Percentiles rank a stretch among this genome's conserved stretches.
Evolutionary conservation across 371 early-diverging fungal species (phyloP).

Genomic region (Batkoa obscura): DNA sequence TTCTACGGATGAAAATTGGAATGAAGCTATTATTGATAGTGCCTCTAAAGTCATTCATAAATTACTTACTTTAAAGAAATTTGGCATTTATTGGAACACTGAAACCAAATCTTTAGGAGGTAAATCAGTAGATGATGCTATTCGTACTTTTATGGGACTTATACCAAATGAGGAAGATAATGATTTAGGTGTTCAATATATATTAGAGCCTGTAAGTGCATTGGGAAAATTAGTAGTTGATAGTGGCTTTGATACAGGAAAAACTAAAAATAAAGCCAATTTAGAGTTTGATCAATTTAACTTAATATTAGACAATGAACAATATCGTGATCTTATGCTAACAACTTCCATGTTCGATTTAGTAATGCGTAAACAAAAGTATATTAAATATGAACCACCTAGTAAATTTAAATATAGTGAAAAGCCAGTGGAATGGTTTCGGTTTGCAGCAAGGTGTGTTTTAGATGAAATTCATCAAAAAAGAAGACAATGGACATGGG

Average conservation of each 20-base stretch:
- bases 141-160: conserved; percentile 20
- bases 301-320: conserved; percentile 74
- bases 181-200: conserved; percentile 43
- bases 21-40: conserved; percentile 54
- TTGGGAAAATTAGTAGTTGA: conserved; percentile 50
- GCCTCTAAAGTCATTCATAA: conserved; percentile 67
- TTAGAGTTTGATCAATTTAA: conserved; percentile 81
- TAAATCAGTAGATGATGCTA: conserved; percentile 21
- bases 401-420: conserved; percentile 46
- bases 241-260: conserved; percentile 37
- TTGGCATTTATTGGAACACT: conserved; percentile 86
- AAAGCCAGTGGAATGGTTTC: conserved; percentile 67
- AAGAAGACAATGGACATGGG: conserved; percentile 73
- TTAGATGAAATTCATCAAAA: conserved; percentile 73
- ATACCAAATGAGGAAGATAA: conserved; percentile 21
- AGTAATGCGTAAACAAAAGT: conserved; percentile 51
- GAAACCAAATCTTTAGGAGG: conserved; percentile 40
- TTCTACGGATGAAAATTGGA: conserved; percentile 82
- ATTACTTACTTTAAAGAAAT: conserved; percentile 53
- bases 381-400: conserved; percentile 68
- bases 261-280: conserved; percentile 41
- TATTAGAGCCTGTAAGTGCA: conserved; percentile 88
- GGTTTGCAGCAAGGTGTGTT: conserved; percentile 61
- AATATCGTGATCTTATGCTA: conserved; percentile 62
- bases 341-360: conserved; percentile 69